Evolutionary conservation across 495 filamentous ascomycete genomes (phyloP), one percentile per base, ranked within the genome.

Genomic region (Sordaria brevicollis): DNA sequence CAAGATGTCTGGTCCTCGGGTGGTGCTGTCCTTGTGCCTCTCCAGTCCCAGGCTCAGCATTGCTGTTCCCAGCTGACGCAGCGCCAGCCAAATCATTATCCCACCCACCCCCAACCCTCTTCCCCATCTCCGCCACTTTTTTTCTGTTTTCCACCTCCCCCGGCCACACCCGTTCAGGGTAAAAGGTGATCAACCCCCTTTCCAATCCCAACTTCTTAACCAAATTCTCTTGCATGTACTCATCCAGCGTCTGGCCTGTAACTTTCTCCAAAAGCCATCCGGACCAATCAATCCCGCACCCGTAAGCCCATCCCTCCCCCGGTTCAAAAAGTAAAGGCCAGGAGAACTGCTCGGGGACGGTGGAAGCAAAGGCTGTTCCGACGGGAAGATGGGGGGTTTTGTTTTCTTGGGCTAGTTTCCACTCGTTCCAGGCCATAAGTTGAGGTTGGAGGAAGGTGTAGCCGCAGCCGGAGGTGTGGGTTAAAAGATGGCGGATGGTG

Each of bases 241-340:
- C 66, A 0, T 81, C 79, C 1, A 82, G 70, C 1, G 69, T 49
- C 1, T 35, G 0, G 21, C 79, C 78, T 0, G 71, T 71, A 0
- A 81, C 19, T 4, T 65, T 68, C 39, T 79, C 77, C 21, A 83
- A 66, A 4, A 81, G 33, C 7, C 69, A 65, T 0, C 81, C 81
- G 0, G 71, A 79, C 74, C 78, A 80, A 72, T 82, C 80, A 9
- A 77, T 35, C 0, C 76, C 73, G 7, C 67, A 66, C n/a, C 81
- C 76, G 57, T 82, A 82, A 1, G 54, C 70, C 80, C 79, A 83
- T 3, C 74, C 74, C 19, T 74, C 71, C 8, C 81, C 81, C 0
- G 80, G 81, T 41, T 81, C 75, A 66, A 78, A 81, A 1, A 78
- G 19, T 1, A 83, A 71, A 10, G 80, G 80, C 36, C 71, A 74